Evolutionary conservation across 192 early-diverging fungal species (phyloP).

Genomic region (Entomortierella beljakovae): DNA sequence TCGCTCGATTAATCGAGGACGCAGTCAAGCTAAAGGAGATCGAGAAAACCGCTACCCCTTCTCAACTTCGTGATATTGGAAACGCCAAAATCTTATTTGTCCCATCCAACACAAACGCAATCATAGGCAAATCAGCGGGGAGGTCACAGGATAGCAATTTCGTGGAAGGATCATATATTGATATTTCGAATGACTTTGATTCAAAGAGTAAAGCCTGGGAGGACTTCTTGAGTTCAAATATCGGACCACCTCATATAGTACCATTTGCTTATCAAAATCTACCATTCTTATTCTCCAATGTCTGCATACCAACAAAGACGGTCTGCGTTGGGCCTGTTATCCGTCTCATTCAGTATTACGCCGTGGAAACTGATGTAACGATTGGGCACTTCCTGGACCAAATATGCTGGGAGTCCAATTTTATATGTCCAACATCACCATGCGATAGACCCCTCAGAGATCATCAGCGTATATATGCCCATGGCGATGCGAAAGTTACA

Average conservation of each 20-base stretch:
- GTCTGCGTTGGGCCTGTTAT: slow-evolving; percentile 79
- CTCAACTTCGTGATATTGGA: slow-evolving; percentile 37
- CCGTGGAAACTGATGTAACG: slow-evolving; percentile 81
- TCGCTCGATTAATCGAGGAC: slow-evolving; percentile 71
- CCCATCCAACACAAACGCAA: slow-evolving; percentile 16
- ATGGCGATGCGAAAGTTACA: slow-evolving; percentile 81
- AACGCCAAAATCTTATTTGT: slow-evolving; percentile 35
- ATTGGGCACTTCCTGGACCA: slow-evolving; percentile 91
- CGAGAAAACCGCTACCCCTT: slow-evolving; percentile 26
- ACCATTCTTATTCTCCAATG: slow-evolving; percentile 76
- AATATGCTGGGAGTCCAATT: slow-evolving; percentile 76
- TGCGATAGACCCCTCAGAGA: slow-evolving; percentile 84
- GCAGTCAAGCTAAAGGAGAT: slow-evolving; percentile 61
- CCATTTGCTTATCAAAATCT: slow-evolving; percentile 84
- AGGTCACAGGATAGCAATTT: slow-evolving; percentile 52
- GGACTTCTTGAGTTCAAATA: slow-evolving; percentile 66
- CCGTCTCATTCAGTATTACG: slow-evolving; percentile 87
- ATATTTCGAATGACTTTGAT: slow-evolving; percentile 57
- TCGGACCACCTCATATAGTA: slow-evolving; percentile 58
- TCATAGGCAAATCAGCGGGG: slow-evolving; percentile 32
- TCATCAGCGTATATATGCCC: slow-evolving; percentile 91
- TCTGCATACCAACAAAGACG: slow-evolving; percentile 68
- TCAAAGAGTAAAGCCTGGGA: slow-evolving; percentile 63
- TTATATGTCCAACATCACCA: slow-evolving; percentile 71
- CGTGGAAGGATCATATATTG: slow-evolving; percentile 57